Evolutionary conservation across 1,284 basidiomycete species (phyloP), one percentile per base, ranked within the genome.

Genomic region (Trametes versicolor): DNA sequence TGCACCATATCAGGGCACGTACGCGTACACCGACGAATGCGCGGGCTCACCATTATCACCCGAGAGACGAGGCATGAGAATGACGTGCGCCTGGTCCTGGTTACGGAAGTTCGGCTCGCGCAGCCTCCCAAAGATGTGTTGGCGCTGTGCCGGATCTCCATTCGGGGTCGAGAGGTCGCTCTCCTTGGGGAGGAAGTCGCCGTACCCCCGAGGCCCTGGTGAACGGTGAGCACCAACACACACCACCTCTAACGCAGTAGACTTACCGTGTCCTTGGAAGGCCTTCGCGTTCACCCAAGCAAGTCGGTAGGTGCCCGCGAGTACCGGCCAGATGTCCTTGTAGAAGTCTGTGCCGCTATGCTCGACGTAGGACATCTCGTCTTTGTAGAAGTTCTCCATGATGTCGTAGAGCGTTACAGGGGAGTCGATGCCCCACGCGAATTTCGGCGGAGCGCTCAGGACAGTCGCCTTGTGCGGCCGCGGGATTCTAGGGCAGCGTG

Each of bases 401-500:
- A 77, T 56, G 59, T 79, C 77, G 57, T 75, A 77, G 25, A 79
- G 63, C 5, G 76, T 71, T 3, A 77, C 77, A 23, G 76, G 76
- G 6, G 71, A 63, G n/a, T 73, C 64, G 25, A 77, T 71, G 12
- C 75, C 76, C 55, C 70, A 73, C 0, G 76, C 74, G 57, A 76
- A 79, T 49, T 78, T 76, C 4, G 78, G 77, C 6, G 77, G 73
- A 10, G 71, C 74, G 25, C 66, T 64, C 9, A 76, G 61, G 9
- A 79, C 69, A n/a, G 66, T 65, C 27, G 75, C 71, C 25, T 66
- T 73, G 53, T 71, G 58, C 21, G 53, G 59, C 21, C 23, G 34
- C 4, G 29, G 12, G 25, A 29, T 47, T 17, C 60, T 56, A 36
- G 17, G 2, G 3, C 19, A n/a, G 23, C 32, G 27, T 29, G 47